Evolutionary conservation across 441 rosid species (phyloP).

Genomic region (Hypseocharis bilobata): DNA sequence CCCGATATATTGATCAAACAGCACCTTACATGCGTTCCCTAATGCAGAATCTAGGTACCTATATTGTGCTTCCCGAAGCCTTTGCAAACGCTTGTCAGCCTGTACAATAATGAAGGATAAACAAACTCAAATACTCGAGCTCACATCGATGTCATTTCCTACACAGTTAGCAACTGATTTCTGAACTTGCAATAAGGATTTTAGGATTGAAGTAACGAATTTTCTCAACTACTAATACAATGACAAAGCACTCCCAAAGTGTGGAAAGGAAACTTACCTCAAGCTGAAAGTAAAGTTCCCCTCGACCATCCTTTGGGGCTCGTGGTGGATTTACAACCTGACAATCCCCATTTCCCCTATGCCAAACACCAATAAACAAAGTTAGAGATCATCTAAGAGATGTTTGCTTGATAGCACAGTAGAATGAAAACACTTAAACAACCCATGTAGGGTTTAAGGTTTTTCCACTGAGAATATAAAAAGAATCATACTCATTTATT

Average conservation of each 20-base stretch:
- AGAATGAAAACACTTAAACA: background rate
- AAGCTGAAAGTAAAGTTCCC: constrained; percentile 6
- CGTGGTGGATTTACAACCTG: background rate
- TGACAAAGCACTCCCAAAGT: background rate
- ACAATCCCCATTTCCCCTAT: background rate
- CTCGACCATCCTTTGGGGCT: background rate
- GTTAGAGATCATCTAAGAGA: too few relatives aligned
- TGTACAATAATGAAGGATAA: constrained; percentile 4
- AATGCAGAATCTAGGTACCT: constrained; percentile 7
- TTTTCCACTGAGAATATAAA: constrained; percentile 14
- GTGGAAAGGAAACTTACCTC: constrained; percentile 14
- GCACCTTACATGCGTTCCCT: background rate
- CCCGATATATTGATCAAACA: background rate
- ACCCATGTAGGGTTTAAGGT: background rate
- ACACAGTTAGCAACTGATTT: background rate
- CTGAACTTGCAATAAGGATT: background rate
- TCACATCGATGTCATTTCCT: background rate
- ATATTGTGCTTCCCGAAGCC: constrained; percentile 17
- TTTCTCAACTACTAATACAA: background rate
- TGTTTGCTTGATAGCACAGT: constrained; percentile 1
- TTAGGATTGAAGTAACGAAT: background rate
- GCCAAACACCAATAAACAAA: constrained; percentile 7
- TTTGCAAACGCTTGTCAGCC: constrained; percentile 9
- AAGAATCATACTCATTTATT: background rate
- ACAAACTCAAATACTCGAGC: constrained; percentile 12